phyloP scores from a whole-genome alignment of 345 rosid species.

The thale cress (Arabidopsis thaliana) region DNA sequence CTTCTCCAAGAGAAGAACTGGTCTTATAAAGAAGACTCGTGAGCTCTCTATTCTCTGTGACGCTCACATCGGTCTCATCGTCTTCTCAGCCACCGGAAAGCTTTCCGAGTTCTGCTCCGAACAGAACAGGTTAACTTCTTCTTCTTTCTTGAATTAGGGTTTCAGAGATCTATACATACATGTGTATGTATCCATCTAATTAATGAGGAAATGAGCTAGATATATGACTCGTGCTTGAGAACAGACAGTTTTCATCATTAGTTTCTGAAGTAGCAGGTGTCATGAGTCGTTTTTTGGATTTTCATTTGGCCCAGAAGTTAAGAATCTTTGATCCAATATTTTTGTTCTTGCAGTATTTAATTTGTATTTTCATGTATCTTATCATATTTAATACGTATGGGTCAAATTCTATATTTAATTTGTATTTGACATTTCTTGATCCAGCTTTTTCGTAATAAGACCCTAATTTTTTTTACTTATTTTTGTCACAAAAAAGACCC shows the following conservation, averaged over 20 bases:
- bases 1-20: conserved; percentile 54
- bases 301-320: conserved; percentile 37
- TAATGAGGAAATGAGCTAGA: conserved; percentile 23
- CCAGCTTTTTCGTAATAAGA: conserved; percentile 4
- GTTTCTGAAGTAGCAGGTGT: conserved; percentile 34
- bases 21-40: conserved; percentile 55
- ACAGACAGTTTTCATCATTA: conserved; percentile 47
- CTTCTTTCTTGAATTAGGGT: conserved; percentile 39
- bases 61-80: conserved; percentile 57
- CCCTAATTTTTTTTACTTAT: neutral
- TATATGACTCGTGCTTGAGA: conserved; percentile 35
- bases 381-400: neutral
- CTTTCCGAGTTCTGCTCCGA: conserved; percentile 48
- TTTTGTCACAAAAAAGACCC: too few species aligned
- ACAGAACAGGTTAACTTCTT: conserved; percentile 39
- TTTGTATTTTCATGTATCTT: conserved; percentile 25
- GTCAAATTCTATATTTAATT: conserved; percentile 26
- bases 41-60: conserved; percentile 60
- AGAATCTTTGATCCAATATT: conserved; percentile 33
- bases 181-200: conserved; percentile 28
- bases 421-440: conserved; percentile 22
- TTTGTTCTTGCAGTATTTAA: conserved; percentile 4
- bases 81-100: conserved; percentile 57
- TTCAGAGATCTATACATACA: conserved; percentile 41
- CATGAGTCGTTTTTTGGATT: conserved; percentile 24